Evolutionary conservation across 2,329 filamentous ascomycete species (phyloP).

Genomic region (Trichoderma breve): DNA sequence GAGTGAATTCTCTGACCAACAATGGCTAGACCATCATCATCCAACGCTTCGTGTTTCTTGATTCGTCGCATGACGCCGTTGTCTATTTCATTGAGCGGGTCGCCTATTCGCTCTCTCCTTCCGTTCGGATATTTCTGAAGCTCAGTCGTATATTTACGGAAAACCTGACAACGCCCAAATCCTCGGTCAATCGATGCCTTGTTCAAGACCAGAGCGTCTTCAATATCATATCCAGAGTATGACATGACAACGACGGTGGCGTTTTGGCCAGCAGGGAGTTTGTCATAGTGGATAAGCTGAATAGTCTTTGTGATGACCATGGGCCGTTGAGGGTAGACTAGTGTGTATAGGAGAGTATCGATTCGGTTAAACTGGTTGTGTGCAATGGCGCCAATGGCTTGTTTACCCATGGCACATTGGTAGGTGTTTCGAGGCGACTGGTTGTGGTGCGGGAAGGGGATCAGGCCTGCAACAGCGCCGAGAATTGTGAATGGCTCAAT

Average conservation of each 20-base stretch:
- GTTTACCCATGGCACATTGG: conserved; percentile 99
- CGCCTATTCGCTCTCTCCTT: conserved; percentile 64
- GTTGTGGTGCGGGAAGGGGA: conserved; percentile 98
- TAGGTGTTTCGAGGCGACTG: conserved; percentile 98
- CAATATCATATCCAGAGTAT: conserved; percentile 98
- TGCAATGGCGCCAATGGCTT: conserved; percentile 97
- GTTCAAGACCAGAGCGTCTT: conserved; percentile 94
- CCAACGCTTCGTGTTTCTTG: conserved; percentile 70
- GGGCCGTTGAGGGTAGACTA: conserved; percentile 95
- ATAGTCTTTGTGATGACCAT: conserved; percentile 98
- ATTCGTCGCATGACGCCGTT: conserved; percentile 60
- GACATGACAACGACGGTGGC: conserved; percentile 99
- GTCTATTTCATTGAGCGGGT: conserved; percentile 52
- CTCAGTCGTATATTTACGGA: conserved; percentile 86
- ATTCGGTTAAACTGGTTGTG: conserved; percentile 98
- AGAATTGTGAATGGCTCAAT: conserved; percentile 98
- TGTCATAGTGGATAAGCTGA: conserved; percentile 94
- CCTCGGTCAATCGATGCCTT: conserved; percentile 93
- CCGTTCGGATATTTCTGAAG: conserved; percentile 88
- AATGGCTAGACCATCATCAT: conserved; percentile 82
- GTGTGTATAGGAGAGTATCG: conserved; percentile 90
- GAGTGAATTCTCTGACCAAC: conserved; percentile 77
- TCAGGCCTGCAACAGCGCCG: conserved; percentile 90
- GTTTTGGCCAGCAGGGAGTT: conserved; percentile 93
- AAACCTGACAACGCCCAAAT: conserved; percentile 96